These are phyloP conservation scores for Diplogelasinospora grovesii DNA, from an alignment of 495 filamentous ascomycete species.

Conservation along the genomic window DNA sequence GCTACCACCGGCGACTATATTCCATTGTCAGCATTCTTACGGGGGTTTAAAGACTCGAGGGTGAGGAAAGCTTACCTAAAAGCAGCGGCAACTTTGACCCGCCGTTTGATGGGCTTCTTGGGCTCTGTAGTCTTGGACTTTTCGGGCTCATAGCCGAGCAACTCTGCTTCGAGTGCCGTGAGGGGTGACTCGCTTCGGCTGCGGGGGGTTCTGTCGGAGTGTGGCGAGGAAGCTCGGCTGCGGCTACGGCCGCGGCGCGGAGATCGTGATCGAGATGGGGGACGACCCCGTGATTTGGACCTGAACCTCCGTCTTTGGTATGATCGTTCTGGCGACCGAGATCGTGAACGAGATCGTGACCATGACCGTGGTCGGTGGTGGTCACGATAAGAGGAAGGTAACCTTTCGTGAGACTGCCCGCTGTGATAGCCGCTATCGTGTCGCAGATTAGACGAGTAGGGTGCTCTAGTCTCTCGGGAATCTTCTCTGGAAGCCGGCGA, in stretches of 20 bases:
- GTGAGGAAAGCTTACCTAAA: constrained; percentile 20
- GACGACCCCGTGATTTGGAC: too few species aligned
- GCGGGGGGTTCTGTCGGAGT: constrained; percentile 5
- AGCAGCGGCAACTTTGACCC: constrained; percentile 21
- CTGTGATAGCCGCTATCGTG: constrained; percentile 31
- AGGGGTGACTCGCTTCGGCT: constrained; percentile 21
- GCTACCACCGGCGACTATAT: too few species aligned
- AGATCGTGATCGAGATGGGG: too few species aligned
- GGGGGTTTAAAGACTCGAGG: too few species aligned
- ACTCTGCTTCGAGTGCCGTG: constrained; percentile 15
- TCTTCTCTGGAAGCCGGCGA: constrained; percentile 12
- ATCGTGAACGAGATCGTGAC: constrained; percentile 4
- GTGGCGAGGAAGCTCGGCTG: constrained; percentile 2
- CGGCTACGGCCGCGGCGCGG: constrained; percentile 8
- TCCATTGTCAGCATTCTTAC: too few species aligned
- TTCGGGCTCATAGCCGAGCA: constrained; percentile 17
- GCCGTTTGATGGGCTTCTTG: constrained; percentile 20
- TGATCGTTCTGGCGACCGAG: constrained; percentile 3
- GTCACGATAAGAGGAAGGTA: constrained; percentile 8
- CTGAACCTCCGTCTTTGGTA: constrained; percentile 8
- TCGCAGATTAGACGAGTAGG: constrained; percentile 11
- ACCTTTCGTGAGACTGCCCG: constrained; percentile 18
- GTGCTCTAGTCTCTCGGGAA: constrained; percentile 12
- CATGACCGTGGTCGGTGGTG: constrained; percentile 1
- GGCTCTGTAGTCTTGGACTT: constrained; percentile 6